Evolutionary conservation across 768 basidiomycete genomes (phyloP), one percentile per base, ranked within the genome.

Genomic region (Naganishia randhawae): DNA sequence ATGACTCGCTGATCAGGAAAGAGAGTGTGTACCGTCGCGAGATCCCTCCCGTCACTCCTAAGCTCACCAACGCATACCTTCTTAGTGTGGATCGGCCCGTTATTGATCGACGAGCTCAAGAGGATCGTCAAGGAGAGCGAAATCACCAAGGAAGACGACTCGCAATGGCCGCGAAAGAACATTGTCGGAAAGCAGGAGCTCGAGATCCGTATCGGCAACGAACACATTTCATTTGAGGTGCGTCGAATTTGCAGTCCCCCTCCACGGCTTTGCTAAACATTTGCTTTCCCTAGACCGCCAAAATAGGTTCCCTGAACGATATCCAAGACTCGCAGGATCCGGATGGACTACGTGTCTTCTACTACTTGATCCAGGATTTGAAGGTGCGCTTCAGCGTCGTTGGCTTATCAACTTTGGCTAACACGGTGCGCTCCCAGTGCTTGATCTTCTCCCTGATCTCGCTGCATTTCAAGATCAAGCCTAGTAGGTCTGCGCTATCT

Each of bases 401-500:
- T 11, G n/a, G 25, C 22, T n/a, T 27, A 63, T 16, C 22, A 2
- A 16, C 16, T 11, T 33, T 22, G 14, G 65, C 19, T 11, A n/a
- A 3, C 31, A 19, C 33, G 37, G 4, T 31, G 2, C 10, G 32
- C 1, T 29, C 17, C 13, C 75, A 99, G 95, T 97, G 94, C 82
- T 85, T 97, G 69, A 94, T 99, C 73, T 96, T 98, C 81, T 97
- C 96, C 10, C 85, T 99, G 70, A 98, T 99, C 78, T 92, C 92
- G 2, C 86, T 99, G 41, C 95, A 99, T 84, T 98, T 99, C 89
- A 98, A 98, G 83, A 98, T 99, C 85, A 98, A 99, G 85, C 96
- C 96, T 17, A 97, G 77, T 79, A 63, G 73, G 77, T 73, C 35
- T 53, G 9, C 53, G 33, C n/a, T 27, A 29, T 35, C 7, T 33